Evolutionary conservation across 331 rosid species (phyloP), one percentile per base, ranked within the genome.

Genomic region (Phaseolus coccineus): DNA sequence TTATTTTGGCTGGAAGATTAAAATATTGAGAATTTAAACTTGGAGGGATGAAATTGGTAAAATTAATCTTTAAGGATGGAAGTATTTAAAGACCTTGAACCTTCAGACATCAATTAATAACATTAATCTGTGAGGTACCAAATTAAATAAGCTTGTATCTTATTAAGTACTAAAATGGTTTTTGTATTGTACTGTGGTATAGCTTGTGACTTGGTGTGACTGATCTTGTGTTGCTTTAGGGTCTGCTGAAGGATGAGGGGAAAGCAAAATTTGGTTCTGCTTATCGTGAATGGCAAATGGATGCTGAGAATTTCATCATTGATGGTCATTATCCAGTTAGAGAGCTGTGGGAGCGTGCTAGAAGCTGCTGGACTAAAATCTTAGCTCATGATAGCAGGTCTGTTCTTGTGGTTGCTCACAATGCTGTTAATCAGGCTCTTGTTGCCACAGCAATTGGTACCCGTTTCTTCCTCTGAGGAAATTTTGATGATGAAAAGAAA

Each of bases 391-490:
- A 92, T 84, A 86, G 97, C 81, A 82, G 83, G 90, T 95, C 93
- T 69, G 86, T 92, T 84, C 97, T 95, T 73, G 93, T 95, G 89
- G 97, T 92, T 86, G 97, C 99, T 73, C 97, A 95, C 85, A 95
- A 95, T 85, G 99, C 99, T 84, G 97, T 95, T 76, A 95, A 92
- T 88, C 99, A 95, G 90, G 97, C 99, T 81, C 99, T 95, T 66
- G 79, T 95, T 88, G 96, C 97, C 65, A 91, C 97, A 33, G 96
- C 97, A 25, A 87, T 91, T 50, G 97, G 98, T 95, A 91, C 75
- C 78, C 15, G 69, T 84, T 83, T 73, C 81, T 72, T 72, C 79
- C 76, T 83, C 65, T 74, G 28, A 30, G 61, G 77, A 65, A 73
- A 64, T 66, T 72, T 65, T 48, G 33, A 31, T 69, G 77, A 24